Evolutionary conservation across 176 grass and related monocot genomes (phyloP).

Genomic region (Saccharum officinarum): DNA sequence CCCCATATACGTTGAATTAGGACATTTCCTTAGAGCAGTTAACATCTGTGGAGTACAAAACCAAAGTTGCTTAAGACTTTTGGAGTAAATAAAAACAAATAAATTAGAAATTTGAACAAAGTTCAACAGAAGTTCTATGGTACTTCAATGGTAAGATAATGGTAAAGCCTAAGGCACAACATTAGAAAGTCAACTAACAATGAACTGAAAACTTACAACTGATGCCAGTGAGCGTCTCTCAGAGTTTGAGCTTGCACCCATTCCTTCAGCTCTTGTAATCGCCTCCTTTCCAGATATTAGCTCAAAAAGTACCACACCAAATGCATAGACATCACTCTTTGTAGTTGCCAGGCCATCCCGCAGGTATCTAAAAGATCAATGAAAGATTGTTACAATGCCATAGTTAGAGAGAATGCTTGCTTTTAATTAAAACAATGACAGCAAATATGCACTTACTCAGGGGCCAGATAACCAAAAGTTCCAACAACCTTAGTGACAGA

Average conservation of each 20-base stretch:
- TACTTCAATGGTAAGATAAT: neutral
- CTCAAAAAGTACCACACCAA: conserved; percentile 95
- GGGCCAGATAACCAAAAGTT: conserved; percentile 97
- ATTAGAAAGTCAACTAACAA: conserved; percentile 7
- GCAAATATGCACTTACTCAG: conserved; percentile 68
- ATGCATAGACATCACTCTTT: conserved; percentile 98
- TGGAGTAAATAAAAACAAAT: neutral
- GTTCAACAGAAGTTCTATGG: neutral
- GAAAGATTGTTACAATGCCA: conserved; percentile 13
- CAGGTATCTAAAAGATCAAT: conserved; percentile 71
- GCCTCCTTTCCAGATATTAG: conserved; percentile 94
- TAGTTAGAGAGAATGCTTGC: conserved; percentile 6
- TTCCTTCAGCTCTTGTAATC: conserved; percentile 75
- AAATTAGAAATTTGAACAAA: conserved; percentile 18
- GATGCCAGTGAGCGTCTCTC: conserved; percentile 93
- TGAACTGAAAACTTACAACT: conserved; percentile 71
- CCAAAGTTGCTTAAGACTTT: conserved; percentile 17
- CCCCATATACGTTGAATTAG: conserved; percentile 56
- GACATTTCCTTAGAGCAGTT: conserved; percentile 66
- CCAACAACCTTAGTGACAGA: conserved; percentile 97
- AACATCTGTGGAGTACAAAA: conserved; percentile 70
- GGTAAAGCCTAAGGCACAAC: neutral
- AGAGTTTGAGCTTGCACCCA: conserved; percentile 51
- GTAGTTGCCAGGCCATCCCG: conserved; percentile 88
- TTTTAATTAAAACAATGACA: neutral